These are phyloP conservation scores for Aspergillus tamarii DNA, from an alignment of 2,329 filamentous ascomycete genomes.

Conservation along the genomic window DNA sequence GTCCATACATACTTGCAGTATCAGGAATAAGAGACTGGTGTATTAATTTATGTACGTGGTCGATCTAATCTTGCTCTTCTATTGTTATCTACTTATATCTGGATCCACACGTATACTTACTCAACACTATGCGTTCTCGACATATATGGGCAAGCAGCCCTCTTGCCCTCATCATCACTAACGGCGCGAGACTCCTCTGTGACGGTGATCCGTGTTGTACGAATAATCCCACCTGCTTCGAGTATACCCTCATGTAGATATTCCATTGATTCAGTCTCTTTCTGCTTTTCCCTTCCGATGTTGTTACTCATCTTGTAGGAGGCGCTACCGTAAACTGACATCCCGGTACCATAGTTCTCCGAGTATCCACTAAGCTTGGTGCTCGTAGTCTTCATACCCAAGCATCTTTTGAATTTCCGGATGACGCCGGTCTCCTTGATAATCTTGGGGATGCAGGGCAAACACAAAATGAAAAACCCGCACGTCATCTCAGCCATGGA, in stretches of 20 bases:
- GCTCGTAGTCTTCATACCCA: background rate
- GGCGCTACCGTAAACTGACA: no score
- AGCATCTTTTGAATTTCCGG: constrained; percentile 4
- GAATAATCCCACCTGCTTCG: background rate
- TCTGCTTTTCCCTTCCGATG: background rate
- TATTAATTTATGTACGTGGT: no score
- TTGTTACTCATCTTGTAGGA: background rate
- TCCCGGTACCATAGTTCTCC: background rate
- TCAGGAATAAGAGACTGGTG: no score
- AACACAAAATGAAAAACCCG: constrained; percentile 47
- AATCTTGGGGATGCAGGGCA: constrained; percentile 45
- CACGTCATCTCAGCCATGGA: constrained; percentile 49
- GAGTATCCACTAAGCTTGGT: background rate
- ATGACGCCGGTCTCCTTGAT: constrained; percentile 25
- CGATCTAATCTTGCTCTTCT: no score
- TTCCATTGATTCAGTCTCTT: constrained; percentile 5
- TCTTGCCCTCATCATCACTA: background rate
- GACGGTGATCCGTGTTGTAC: constrained; percentile 8
- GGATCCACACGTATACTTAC: no score
- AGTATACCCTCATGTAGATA: constrained; percentile 3
- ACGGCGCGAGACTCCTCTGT: background rate
- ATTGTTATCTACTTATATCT: no score
- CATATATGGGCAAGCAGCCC: background rate
- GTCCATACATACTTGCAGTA: no score
- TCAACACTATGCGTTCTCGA: background rate